Evolutionary conservation across 768 basidiomycete species (phyloP).

Genomic region (Dioszegia aurantiaca): DNA sequence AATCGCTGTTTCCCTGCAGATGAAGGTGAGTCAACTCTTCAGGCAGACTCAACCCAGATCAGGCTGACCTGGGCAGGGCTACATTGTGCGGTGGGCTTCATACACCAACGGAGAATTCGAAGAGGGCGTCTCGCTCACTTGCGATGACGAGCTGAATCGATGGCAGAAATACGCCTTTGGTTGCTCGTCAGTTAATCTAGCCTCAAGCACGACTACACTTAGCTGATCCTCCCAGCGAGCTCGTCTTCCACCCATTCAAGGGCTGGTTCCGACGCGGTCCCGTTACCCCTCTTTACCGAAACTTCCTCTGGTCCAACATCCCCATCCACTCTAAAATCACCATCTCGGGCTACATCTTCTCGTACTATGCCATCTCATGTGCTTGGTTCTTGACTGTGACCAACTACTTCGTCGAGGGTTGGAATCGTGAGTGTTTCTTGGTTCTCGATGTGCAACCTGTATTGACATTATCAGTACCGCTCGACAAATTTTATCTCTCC

Average conservation of each 20-base stretch:
- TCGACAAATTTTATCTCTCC: slow-evolving; percentile 62
- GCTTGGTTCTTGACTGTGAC: slow-evolving; percentile 63
- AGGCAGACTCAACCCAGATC: not conserved
- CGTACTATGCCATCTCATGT: slow-evolving; percentile 58
- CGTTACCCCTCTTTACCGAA: slow-evolving; percentile 59
- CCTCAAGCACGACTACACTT: too few relatives aligned
- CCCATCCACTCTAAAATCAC: slow-evolving; percentile 60
- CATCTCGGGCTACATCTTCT: slow-evolving; percentile 58
- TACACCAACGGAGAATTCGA: slow-evolving; percentile 83
- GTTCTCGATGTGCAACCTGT: not conserved
- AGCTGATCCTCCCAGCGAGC: slow-evolving; percentile 48
- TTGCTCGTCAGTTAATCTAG: slow-evolving; percentile 35
- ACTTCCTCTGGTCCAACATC: slow-evolving; percentile 54
- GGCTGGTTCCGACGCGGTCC: slow-evolving; percentile 77
- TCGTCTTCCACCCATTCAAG: slow-evolving; percentile 79
- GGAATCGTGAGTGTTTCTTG: slow-evolving; percentile 39
- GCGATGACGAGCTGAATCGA: slow-evolving; percentile 83
- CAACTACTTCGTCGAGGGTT: slow-evolving; percentile 70
- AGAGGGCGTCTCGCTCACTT: slow-evolving; percentile 85
- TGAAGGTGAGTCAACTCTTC: slow-evolving; percentile 54
- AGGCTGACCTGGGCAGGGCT: slow-evolving; percentile 27
- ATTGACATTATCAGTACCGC: slow-evolving; percentile 51
- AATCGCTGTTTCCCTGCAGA: slow-evolving; percentile 72
- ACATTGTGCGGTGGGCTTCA: slow-evolving; percentile 60
- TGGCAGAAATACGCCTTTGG: slow-evolving; percentile 69